Conservation (phyloP, 2,329 filamentous ascomycete genomes). For the Trichocomaceae sp. region DNA sequence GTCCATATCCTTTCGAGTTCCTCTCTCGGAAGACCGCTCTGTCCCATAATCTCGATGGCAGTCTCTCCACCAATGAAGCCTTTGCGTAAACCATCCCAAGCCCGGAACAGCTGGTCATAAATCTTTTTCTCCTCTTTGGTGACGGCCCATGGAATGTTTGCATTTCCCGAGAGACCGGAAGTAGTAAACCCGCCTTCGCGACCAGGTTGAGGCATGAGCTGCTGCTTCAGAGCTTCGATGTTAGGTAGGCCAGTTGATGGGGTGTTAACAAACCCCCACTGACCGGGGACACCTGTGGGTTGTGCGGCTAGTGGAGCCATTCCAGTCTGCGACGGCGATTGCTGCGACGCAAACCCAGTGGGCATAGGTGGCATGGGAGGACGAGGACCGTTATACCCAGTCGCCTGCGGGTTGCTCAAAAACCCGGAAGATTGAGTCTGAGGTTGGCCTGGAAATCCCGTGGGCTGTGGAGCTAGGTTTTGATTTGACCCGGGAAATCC, state of each 20-base stretch:
- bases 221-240: slow-evolving; percentile 82
- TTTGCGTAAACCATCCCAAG: slow-evolving; percentile 92
- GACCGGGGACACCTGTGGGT: slow-evolving; percentile 83
- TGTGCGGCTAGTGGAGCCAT: slow-evolving; percentile 74
- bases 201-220: slow-evolving; percentile 96
- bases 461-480: slow-evolving; percentile 31
- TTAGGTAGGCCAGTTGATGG: slow-evolving; percentile 85
- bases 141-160: slow-evolving; percentile 95
- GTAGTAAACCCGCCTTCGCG: slow-evolving; percentile 82
- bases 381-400: slow-evolving; percentile 71
- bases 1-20: slow-evolving; percentile 95
- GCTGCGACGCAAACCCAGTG: slow-evolving; percentile 58
- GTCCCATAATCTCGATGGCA: slow-evolving; percentile 93
- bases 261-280: slow-evolving; percentile 97
- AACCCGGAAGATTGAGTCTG: slow-evolving; percentile 67
- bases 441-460: slow-evolving; percentile 42
- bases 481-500: slow-evolving; percentile 39
- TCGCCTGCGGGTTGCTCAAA: slow-evolving; percentile 63
- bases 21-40: slow-evolving; percentile 84
- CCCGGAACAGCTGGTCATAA: slow-evolving; percentile 89
- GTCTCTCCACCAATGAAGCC: slow-evolving; percentile 87
- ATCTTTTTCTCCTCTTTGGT: slow-evolving; percentile 98
- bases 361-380: slow-evolving; percentile 81
- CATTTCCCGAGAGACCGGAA: slow-evolving; percentile 81
- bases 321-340: slow-evolving; percentile 60